Evolutionary conservation across 257 asterid species (phyloP), one percentile per base, ranked within the genome.

Genomic region (Salvia splendens): DNA sequence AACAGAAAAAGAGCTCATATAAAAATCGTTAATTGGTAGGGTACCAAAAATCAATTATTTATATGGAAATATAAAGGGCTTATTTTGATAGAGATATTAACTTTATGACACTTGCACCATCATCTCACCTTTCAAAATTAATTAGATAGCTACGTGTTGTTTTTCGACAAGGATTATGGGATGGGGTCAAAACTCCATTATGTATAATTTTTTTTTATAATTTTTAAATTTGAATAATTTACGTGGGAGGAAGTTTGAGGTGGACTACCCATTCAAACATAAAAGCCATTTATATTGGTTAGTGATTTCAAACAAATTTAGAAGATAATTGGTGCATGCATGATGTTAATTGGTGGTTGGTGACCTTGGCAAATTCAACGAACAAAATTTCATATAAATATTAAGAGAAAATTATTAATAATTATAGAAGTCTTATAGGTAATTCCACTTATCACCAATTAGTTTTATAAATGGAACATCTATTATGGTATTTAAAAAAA

Each of bases 1-100:
- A 72, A 73, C 79, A 50, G 64, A 64, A 78, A 83, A 81, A 79
- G 68, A 73, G 84, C 72, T 28, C 47, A 70, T 81, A 55, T 55
- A 74, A 74, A 59, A 64, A 47, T 64, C 17, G 33, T 40, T 67
- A 46, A 49, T 46, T 61, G 43, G 80, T 72, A 68, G 73, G 60
- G 47, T 32, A 60, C 41, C 58, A 4, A n/a, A 45, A 67, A 24
- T 24, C 30, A 56, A 54, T 16, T 24, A 24, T 24, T 24, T 24
- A 24, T 24, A 24, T 24, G 12, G 15, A 33, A 66, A 64, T 24
- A 35, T 64, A 79, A 79, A 73, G 63, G 57, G 61, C 48, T 79
- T 72, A 77, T 79, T 38, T 77, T 69, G 85, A 79, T 79, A 62
- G 73, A 50, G 75, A 73, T 67, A 7, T 41, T 75, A 76, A 65